These are phyloP conservation scores for Pythium angustatum DNA, from an alignment of 352 stramenopile genomes.

Conservation along the genomic window DNA sequence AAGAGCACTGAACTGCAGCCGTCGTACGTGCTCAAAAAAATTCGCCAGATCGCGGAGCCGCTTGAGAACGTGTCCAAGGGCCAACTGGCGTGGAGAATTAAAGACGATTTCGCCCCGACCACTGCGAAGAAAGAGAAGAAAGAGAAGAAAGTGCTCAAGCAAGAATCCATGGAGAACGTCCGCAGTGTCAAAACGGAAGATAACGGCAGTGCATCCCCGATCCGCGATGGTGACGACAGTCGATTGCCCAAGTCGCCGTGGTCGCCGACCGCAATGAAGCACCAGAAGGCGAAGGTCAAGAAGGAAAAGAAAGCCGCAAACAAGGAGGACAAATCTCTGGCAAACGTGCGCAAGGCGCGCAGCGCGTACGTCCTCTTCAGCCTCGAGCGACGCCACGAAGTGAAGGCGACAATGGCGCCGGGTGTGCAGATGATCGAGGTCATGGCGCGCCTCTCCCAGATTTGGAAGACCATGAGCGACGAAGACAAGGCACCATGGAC, in stretches of 20 bases:
- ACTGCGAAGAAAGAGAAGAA: constrained; percentile 31
- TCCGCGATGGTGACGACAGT: neutral
- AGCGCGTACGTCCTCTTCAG: constrained; percentile 48
- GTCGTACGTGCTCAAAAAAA: constrained; percentile 39
- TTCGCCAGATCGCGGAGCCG: constrained; percentile 42
- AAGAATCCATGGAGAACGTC: constrained; percentile 18
- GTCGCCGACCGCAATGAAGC: constrained; percentile 43
- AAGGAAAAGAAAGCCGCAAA: constrained; percentile 27
- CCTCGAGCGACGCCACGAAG: constrained; percentile 39
- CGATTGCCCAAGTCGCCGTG: constrained; percentile 40
- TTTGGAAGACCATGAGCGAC: constrained; percentile 42
- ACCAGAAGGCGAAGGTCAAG: constrained; percentile 33
- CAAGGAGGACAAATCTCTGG: constrained; percentile 13
- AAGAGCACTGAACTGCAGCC: constrained; percentile 30
- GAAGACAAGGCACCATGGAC: constrained; percentile 39
- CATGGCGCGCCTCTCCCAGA: constrained; percentile 34
- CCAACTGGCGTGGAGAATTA: constrained; percentile 31
- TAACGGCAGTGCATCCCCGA: constrained; percentile 6
- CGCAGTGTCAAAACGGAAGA: constrained; percentile 9
- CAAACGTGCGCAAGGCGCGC: constrained; percentile 31
- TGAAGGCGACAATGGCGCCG: constrained; percentile 35
- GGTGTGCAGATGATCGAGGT: constrained; percentile 38
- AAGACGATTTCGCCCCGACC: constrained; percentile 26
- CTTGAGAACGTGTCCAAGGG: constrained; percentile 34
- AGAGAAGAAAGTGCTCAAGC: constrained; percentile 33